Base-by-base conservation (phyloP, 1,284 basidiomycete species). In the Rhodofomes roseus region DNA sequence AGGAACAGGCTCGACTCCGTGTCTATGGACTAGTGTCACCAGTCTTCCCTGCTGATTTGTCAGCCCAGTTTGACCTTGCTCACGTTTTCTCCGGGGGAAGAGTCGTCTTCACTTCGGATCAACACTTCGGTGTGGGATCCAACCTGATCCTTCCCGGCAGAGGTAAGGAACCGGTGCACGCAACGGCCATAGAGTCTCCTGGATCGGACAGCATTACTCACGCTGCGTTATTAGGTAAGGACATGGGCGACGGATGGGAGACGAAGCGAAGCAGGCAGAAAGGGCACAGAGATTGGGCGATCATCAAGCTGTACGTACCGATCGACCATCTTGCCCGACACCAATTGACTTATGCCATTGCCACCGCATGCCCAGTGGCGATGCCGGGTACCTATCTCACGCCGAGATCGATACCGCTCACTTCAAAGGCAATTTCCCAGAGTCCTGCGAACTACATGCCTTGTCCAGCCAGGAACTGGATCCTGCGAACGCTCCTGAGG, bases 241-340 rank as follows among this genome's bases (percentile, higher is more conserved):
- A 97, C 70, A 99, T 99, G 95, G 89, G 95, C 18, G 96, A 98
- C 71, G 96, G 97, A 6, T 99, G 96, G 97, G 96, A 99, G 76
- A 98, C 96, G 1, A 93, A 92, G 71, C 85, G 97, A 58, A 95
- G 90, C 66, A 82, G 96, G 55, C 78, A 79, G 46, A 80, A 84
- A 57, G 88, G 87, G 54, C 89, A 97, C 69, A 91, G 87, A 60
- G 96, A 99, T 68, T 98, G 93, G 92, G 90, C 86, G 3, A 84
- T 98, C 59, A 88, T 97, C 64, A 90, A 89, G 76, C 79, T 99
- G 90, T 95, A 70, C 74, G 89, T 77, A 39, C 54, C 44, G 43
- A 44, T 20, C 16, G 41, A 20, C 29, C 51, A 34, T 57, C 41
- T 31, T 31, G 55, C 52, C 52, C 54, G 56, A 51, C 56, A 52